Conservation (phyloP, 2,329 filamentous ascomycete genomes). For the Pseudogymnoascus sp. region DNA sequence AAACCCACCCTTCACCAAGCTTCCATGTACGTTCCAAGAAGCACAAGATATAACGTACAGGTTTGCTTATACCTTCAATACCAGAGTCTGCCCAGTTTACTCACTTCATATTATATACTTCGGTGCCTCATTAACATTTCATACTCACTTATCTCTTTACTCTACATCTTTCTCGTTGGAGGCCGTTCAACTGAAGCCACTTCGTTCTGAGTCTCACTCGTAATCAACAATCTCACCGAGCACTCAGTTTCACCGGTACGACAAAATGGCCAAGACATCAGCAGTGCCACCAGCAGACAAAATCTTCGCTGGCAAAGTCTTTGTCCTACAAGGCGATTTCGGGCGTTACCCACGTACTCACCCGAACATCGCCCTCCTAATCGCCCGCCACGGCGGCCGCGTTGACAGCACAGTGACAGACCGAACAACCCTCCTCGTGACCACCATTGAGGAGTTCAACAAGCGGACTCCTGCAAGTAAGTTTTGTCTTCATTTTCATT, state of each 20-base stretch:
- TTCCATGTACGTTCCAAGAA: slow-evolving; percentile 57
- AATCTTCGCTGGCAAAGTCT: slow-evolving; percentile 44
- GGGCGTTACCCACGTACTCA: slow-evolving; percentile 33
- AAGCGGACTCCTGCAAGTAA: slow-evolving; percentile 19
- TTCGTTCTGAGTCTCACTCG: background rate
- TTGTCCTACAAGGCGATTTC: slow-evolving; percentile 52
- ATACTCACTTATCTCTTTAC: background rate
- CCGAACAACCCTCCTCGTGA: slow-evolving; percentile 64
- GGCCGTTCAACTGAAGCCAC: background rate
- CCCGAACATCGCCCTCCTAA: slow-evolving; percentile 57
- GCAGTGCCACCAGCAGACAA: slow-evolving; percentile 12
- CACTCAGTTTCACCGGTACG: background rate
- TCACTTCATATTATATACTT: background rate
- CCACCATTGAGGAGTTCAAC: slow-evolving; percentile 52
- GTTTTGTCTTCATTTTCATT: background rate
- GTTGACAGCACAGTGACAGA: slow-evolving; percentile 44
- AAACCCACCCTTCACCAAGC: slow-evolving; percentile 72
- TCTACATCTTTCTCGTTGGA: background rate
- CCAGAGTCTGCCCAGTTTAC: background rate
- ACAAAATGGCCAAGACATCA: slow-evolving; percentile 16
- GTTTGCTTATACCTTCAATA: background rate
- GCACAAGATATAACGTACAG: background rate
- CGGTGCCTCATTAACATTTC: background rate
- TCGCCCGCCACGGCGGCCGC: slow-evolving; percentile 50
- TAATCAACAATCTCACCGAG: background rate